These are phyloP conservation scores for Endotrypanum monterogeii DNA, from an alignment of 208 protist species.

Conservation along the genomic window DNA sequence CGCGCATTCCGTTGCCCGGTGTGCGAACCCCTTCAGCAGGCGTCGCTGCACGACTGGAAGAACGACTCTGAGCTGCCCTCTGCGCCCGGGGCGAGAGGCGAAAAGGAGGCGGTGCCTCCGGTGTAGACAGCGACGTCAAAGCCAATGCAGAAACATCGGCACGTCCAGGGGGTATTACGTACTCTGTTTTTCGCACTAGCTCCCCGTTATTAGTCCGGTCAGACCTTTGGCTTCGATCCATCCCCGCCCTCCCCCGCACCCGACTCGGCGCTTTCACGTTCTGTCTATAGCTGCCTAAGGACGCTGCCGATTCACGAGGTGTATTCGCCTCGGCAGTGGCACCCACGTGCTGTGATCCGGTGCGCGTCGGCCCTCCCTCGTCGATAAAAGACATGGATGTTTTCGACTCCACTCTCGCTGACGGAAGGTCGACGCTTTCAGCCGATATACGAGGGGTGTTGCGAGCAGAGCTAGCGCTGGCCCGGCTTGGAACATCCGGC, in stretches of 20 bases:
- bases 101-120: constrained; percentile 30
- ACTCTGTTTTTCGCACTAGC: constrained; percentile 27
- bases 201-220: constrained; percentile 30
- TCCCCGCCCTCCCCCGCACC: constrained; percentile 29
- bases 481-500: not conserved
- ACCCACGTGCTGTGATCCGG: not conserved
- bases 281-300: constrained; percentile 10
- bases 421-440: not conserved
- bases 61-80: constrained; percentile 36
- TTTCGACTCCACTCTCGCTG: constrained; percentile 10
- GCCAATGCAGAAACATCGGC: constrained; percentile 4
- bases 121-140: not conserved
- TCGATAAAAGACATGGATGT: not conserved
- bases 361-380: constrained; percentile 4
- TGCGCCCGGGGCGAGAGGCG: constrained; percentile 48
- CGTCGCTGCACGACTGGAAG: constrained; percentile 21
- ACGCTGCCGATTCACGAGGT: constrained; percentile 14
- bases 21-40: constrained; percentile 21
- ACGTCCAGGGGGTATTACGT: constrained; percentile 31
- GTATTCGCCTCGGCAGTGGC: constrained; percentile 8
- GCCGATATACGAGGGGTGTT: constrained; percentile 1
- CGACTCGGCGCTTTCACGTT: constrained; percentile 18
- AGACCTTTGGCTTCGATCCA: constrained; percentile 21
- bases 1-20: constrained; percentile 9
- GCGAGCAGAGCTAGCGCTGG: not conserved